These are phyloP conservation scores for Choiromyces venosus DNA, from an alignment of 495 filamentous ascomycete genomes.

Conservation along the genomic window DNA sequence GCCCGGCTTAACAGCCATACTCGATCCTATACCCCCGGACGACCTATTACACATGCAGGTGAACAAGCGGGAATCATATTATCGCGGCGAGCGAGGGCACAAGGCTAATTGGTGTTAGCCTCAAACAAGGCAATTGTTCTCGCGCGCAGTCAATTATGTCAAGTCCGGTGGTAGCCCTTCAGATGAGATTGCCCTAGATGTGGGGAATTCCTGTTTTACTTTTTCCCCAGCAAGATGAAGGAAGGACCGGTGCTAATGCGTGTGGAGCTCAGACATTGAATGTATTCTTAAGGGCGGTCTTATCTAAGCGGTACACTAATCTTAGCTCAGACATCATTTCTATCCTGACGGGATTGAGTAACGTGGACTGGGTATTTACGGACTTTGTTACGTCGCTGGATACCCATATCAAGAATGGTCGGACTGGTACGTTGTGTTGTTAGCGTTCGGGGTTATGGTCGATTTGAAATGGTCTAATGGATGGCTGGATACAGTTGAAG, in stretches of 20 bases:
- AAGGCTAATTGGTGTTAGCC: constrained; percentile 44
- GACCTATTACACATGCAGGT: constrained; percentile 71
- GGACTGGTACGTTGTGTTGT: constrained; percentile 53
- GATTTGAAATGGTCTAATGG: constrained; percentile 17
- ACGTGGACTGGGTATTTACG: constrained; percentile 77
- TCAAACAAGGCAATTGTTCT: constrained; percentile 74
- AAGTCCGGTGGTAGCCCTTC: constrained; percentile 57
- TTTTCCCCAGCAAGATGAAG: not conserved
- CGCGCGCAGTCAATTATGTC: constrained; percentile 62
- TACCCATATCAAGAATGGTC: constrained; percentile 69
- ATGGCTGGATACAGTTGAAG: constrained; percentile 51
- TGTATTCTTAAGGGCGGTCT: constrained; percentile 71
- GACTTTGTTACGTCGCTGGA: constrained; percentile 84
- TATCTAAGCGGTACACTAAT: constrained; percentile 90
- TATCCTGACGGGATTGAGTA: constrained; percentile 77
- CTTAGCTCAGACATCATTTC: constrained; percentile 92
- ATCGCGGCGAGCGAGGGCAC: constrained; percentile 6
- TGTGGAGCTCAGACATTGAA: constrained; percentile 66
- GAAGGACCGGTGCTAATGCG: constrained; percentile 10
- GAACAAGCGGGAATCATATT: constrained; percentile 9
- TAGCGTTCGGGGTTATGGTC: not conserved
- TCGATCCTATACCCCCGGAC: constrained; percentile 63
- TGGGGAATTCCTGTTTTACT: constrained; percentile 44
- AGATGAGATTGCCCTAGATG: constrained; percentile 81
- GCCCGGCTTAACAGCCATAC: constrained; percentile 56